phyloP scores from a whole-genome alignment of 495 filamentous ascomycete genomes.

The Lindgomyces ingoldianus region DNA sequence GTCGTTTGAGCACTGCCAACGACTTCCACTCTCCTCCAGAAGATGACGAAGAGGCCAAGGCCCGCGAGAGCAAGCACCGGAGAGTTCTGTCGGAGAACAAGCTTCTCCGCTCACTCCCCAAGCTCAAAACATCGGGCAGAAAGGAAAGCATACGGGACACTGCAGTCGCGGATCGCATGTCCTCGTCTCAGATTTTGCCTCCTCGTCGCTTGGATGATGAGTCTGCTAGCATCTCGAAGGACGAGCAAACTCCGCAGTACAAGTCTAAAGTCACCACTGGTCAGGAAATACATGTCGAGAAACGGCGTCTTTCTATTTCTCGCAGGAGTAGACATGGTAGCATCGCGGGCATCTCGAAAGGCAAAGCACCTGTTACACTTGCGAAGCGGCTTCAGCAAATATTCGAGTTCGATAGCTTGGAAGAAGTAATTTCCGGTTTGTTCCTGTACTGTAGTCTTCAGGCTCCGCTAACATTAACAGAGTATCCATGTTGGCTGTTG shows the following conservation, averaged over 20 bases:
- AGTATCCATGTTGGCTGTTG: constrained; percentile 93
- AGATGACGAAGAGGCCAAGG: constrained; percentile 15
- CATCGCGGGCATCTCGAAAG: constrained; percentile 43
- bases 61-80: constrained; percentile 49
- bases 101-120: constrained; percentile 60
- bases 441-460: constrained; percentile 5
- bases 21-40: constrained; percentile 42
- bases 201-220: constrained; percentile 39
- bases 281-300: constrained; percentile 35
- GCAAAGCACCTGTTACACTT: constrained; percentile 52
- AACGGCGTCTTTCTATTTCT: constrained; percentile 33
- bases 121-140: constrained; percentile 49
- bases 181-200: constrained; percentile 45
- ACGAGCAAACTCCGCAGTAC: constrained; percentile 23
- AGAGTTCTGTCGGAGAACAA: constrained; percentile 63
- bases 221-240: constrained; percentile 40
- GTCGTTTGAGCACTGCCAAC: constrained; percentile 32
- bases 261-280: constrained; percentile 25
- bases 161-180: constrained; percentile 35
- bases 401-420: constrained; percentile 78
- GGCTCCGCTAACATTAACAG: constrained; percentile 46
- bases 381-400: constrained; percentile 78
- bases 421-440: constrained; percentile 79
- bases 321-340: constrained; percentile 33
- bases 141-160: constrained; percentile 38